Evolutionary conservation across 2,329 filamentous ascomycete genomes (phyloP).

Genomic region (Beauveria varroae): DNA sequence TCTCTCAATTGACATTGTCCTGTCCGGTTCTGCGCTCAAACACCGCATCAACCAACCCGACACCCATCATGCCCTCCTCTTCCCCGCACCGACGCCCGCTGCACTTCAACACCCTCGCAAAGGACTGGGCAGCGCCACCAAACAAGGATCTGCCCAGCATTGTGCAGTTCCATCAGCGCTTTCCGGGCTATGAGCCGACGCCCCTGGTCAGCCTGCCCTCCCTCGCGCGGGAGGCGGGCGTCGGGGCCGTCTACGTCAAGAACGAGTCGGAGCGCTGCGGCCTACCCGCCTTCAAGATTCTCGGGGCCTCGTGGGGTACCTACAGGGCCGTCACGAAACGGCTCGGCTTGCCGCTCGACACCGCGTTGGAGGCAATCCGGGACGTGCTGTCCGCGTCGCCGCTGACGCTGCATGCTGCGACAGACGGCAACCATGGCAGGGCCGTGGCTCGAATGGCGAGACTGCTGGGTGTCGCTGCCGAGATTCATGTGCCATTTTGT

Average conservation of each 20-base stretch:
- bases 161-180: constrained; percentile 48
- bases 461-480: constrained; percentile 45
- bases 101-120: constrained; percentile 2
- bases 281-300: constrained; percentile 69
- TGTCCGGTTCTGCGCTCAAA: no score
- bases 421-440: constrained; percentile 71
- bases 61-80: neutral
- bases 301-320: constrained; percentile 69
- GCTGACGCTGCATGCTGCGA: constrained; percentile 52
- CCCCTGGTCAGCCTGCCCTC: constrained; percentile 44
- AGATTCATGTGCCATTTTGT: constrained; percentile 55
- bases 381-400: constrained; percentile 19
- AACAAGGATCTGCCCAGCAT: constrained; percentile 43
- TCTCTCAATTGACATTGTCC: neutral
- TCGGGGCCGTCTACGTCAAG: constrained; percentile 54
- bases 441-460: constrained; percentile 63
- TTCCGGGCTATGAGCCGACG: constrained; percentile 64
- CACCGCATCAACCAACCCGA: neutral
- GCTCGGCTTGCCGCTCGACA: constrained; percentile 34
- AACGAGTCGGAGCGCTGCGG: constrained; percentile 60
- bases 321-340: constrained; percentile 46
- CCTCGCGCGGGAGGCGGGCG: constrained; percentile 47
- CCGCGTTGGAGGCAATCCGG: constrained; percentile 36
- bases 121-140: neutral
- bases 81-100: constrained; percentile 9